phyloP scores from a whole-genome alignment of 2,329 filamentous ascomycete genomes.

The Scedosporium apiospermum region DNA sequence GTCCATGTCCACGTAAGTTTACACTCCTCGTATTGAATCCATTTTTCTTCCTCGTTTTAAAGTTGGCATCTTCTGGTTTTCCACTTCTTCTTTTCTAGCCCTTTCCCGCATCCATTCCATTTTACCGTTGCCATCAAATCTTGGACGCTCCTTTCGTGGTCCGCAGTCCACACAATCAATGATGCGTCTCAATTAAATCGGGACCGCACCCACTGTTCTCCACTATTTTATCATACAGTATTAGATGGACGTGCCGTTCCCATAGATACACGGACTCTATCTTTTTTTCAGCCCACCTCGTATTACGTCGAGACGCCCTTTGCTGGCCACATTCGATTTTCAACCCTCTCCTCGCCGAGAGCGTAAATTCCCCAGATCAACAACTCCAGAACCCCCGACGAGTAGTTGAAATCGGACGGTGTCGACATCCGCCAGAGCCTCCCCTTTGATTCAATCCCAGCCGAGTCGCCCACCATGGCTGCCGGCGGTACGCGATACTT shows the following conservation, averaged over 20 bases:
- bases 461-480: slow-evolving; percentile 37
- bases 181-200: neutral
- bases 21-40: neutral
- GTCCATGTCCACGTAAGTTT: no score
- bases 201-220: neutral
- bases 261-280: neutral
- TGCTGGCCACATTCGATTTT: neutral
- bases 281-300: neutral
- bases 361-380: neutral
- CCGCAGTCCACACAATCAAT: neutral
- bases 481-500: slow-evolving; percentile 64
- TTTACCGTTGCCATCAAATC: neutral
- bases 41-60: neutral
- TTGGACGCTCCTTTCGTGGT: neutral
- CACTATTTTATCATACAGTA: neutral
- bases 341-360: neutral
- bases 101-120: neutral
- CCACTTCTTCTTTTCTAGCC: neutral
- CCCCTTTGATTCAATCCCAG: neutral
- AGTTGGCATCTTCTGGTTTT: neutral
- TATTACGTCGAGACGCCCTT: neutral
- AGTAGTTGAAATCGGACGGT: neutral
- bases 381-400: neutral
- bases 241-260: neutral
- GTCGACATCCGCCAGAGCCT: neutral